Percentiles rank a stretch among this genome's conserved stretches.
phyloP scores from a whole-genome alignment of 768 basidiomycete genomes.

The Phlegmacium glaucopus region DNA sequence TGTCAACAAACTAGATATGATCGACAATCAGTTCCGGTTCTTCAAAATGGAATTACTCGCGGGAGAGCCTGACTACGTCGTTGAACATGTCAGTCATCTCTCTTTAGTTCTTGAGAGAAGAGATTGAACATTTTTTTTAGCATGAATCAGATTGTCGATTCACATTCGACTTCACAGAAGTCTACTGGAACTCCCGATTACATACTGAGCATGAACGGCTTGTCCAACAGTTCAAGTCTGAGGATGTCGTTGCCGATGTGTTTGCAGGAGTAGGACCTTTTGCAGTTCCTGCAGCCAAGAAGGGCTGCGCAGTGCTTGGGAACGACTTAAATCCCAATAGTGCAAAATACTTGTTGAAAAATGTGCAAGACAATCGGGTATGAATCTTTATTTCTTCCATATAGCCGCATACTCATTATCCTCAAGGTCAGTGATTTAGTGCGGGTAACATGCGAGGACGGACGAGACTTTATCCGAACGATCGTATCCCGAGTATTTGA shows the following conservation, averaged over 20 bases:
- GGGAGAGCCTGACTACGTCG: constrained; percentile 82
- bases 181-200: constrained; percentile 98
- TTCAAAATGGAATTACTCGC: constrained; percentile 98
- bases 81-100: constrained; percentile 66
- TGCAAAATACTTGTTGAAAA: constrained; percentile 69
- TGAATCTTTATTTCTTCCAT: constrained; percentile 17
- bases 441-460: constrained; percentile 78
- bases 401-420: constrained; percentile 1
- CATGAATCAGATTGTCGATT: constrained; percentile 84
- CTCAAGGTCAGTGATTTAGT: constrained; percentile 67
- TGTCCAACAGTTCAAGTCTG: constrained; percentile 64
- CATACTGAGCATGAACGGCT: constrained; percentile 89
- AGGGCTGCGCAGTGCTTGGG: constrained; percentile 84
- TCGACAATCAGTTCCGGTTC: constrained; percentile 83
- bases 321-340: constrained; percentile 95
- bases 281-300: constrained; percentile 88
- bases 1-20: constrained; percentile 90
- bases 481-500: constrained; percentile 51
- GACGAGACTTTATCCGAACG: constrained; percentile 75
- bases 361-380: constrained; percentile 77
- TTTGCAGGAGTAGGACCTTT: constrained; percentile 99
- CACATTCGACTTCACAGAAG: constrained; percentile 90
- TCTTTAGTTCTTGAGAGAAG: not conserved
- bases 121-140: constrained; percentile 34
- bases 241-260: constrained; percentile 86